Percentiles rank a stretch among this genome's conserved stretches.
Conservation (phyloP, 2,329 filamentous ascomycete species). For the Apiospora pterosperma region DNA sequence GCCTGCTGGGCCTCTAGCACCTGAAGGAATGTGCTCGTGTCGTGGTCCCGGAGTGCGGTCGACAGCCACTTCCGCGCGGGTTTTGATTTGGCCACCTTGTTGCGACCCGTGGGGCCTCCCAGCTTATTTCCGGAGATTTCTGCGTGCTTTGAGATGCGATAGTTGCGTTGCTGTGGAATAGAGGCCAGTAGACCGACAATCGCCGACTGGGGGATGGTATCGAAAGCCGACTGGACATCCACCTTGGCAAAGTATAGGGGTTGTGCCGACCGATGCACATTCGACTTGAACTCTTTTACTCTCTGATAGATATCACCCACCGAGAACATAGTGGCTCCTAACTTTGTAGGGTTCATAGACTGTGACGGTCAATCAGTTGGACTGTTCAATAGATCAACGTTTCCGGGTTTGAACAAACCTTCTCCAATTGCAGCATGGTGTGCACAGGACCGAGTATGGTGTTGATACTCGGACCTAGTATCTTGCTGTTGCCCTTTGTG, state of each 20-base stretch:
- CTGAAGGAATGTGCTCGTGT: conserved; percentile 41
- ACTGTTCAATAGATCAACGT: not conserved
- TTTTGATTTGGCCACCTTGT: conserved; percentile 26
- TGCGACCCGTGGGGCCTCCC: not conserved
- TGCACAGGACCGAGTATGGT: conserved; percentile 68
- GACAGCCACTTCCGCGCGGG: conserved; percentile 49
- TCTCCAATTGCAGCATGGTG: conserved; percentile 75
- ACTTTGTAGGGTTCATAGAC: conserved; percentile 48
- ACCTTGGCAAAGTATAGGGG: conserved; percentile 85
- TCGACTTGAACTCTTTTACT: conserved; percentile 65
- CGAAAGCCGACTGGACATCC: conserved; percentile 89
- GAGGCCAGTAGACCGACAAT: conserved; percentile 64
- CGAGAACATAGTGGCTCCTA: conserved; percentile 82
- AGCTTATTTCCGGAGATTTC: conserved; percentile 55
- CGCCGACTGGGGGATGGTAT: conserved; percentile 83
- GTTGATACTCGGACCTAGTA: conserved; percentile 38
- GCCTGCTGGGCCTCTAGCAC: conserved; percentile 38
- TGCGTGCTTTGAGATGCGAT: conserved; percentile 70
- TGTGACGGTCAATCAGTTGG: conserved; percentile 14
- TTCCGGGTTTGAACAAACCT: conserved; percentile 39
- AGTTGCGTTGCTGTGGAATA: conserved; percentile 55
- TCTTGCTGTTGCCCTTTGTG: conserved; percentile 38
- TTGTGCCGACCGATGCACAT: conserved; percentile 33
- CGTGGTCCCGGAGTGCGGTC: conserved; percentile 41
- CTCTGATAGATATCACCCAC: conserved; percentile 75